Percentiles rank a stretch among this genome's conserved stretches.
Evolutionary conservation across 108 stramenopile genomes (phyloP).

Genomic region (Skeletonema tropicum): DNA sequence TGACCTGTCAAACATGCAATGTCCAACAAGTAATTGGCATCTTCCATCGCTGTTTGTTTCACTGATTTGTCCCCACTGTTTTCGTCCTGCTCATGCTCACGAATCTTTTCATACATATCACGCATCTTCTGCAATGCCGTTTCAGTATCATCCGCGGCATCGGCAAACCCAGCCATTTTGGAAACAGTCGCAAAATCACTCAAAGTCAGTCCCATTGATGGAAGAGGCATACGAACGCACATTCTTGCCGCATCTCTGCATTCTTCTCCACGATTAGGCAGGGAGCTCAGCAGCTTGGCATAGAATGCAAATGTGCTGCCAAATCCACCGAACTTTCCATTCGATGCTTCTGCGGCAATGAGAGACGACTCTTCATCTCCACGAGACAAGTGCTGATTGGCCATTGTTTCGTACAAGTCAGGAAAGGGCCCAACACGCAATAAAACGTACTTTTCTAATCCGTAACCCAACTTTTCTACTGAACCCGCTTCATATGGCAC

Average conservation of each 20-base stretch:
- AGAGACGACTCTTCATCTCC: slow-evolving; percentile 70
- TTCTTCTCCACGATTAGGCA: slow-evolving; percentile 68
- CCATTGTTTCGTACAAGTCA: slow-evolving; percentile 77
- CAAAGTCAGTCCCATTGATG: slow-evolving; percentile 59
- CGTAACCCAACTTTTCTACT: slow-evolving; percentile 78
- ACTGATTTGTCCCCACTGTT: slow-evolving; percentile 60
- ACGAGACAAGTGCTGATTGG: slow-evolving; percentile 55
- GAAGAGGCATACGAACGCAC: slow-evolving; percentile 79
- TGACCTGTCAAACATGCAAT: slow-evolving; percentile 58
- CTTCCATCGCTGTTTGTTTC: slow-evolving; percentile 70
- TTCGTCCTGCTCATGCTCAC: slow-evolving; percentile 67
- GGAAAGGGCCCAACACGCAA: slow-evolving; percentile 82
- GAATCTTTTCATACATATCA: slow-evolving; percentile 74
- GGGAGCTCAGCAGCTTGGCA: slow-evolving; percentile 56
- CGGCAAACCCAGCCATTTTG: slow-evolving; percentile 57
- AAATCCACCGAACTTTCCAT: slow-evolving; percentile 77
- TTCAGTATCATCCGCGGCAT: slow-evolving; percentile 46
- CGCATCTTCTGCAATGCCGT: slow-evolving; percentile 62
- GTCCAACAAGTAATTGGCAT: slow-evolving; percentile 79
- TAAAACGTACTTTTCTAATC: slow-evolving; percentile 80
- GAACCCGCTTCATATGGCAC: slow-evolving; percentile 66
- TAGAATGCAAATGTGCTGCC: slow-evolving; percentile 82
- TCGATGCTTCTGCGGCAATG: slow-evolving; percentile 83
- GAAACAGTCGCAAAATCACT: slow-evolving; percentile 66
- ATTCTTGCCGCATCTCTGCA: slow-evolving; percentile 79